These are phyloP conservation scores for Leishmania martiniquensis DNA, from an alignment of 208 protist genomes.

Conservation along the genomic window DNA sequence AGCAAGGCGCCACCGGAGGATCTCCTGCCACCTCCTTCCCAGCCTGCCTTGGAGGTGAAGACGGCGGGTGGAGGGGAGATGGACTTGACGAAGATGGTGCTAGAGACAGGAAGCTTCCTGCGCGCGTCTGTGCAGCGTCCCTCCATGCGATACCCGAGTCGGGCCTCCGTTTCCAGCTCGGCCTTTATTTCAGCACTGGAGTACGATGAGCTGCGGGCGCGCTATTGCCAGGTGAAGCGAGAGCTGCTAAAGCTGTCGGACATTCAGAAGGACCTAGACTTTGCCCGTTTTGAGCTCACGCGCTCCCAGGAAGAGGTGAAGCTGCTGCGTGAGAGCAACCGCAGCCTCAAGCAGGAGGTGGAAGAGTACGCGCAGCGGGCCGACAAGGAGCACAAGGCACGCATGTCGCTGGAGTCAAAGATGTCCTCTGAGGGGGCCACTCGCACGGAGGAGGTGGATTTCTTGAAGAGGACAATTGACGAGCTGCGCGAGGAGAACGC, in stretches of 20 bases:
- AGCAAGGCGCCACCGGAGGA: conserved; percentile 3
- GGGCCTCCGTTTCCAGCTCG: conserved; percentile 61
- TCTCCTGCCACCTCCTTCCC: conserved; percentile 19
- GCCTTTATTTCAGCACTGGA: conserved; percentile 76
- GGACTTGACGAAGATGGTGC: conserved; percentile 62
- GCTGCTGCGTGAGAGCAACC: conserved; percentile 50
- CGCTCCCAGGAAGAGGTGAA: conserved; percentile 71
- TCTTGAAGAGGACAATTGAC: conserved; percentile 71
- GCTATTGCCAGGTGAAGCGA: conserved; percentile 71
- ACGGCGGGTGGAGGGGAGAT: conserved; percentile 33
- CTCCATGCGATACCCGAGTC: conserved; percentile 50
- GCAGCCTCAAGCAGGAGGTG: conserved; percentile 48
- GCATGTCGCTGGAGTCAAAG: conserved; percentile 43
- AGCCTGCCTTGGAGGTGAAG: conserved; percentile 18
- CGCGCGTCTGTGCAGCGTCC: conserved; percentile 39
- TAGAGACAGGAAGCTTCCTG: conserved; percentile 48
- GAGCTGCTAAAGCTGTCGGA: conserved; percentile 80
- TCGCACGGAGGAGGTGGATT: conserved; percentile 54
- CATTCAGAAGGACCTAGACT: conserved; percentile 80
- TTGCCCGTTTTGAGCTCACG: conserved; percentile 72
- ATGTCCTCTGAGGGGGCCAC: conserved; percentile 35
- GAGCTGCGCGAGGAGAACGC: conserved; percentile 60
- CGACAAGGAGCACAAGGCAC: conserved; percentile 55
- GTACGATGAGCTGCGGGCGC: conserved; percentile 79
- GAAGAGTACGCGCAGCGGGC: conserved; percentile 56